Evolutionary conservation across 1,284 basidiomycete genomes (phyloP), one percentile per base, ranked within the genome.

Genomic region (Malassezia dermatis): DNA sequence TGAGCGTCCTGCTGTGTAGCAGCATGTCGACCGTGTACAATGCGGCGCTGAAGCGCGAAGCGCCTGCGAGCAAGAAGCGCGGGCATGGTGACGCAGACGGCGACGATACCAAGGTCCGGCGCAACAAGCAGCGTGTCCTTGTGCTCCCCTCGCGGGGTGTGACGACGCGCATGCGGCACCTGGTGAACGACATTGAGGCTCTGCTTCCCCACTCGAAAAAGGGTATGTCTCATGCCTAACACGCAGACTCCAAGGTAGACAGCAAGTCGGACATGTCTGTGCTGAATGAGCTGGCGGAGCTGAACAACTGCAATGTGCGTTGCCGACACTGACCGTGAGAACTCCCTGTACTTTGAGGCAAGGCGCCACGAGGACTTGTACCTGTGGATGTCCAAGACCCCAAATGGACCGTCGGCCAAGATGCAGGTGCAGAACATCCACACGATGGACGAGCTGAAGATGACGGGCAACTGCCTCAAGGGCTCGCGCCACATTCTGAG

Each of bases 401-500:
- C 94, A 19, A 99, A 99, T 73, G 94, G 94, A 1, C 94, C 94
- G 7, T 89, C 86, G 65, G 85, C 93, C 75, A 96, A 96, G 76
- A 82, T 96, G 79, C 93, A 96, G 72, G 89, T 96, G 19, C 90
- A 96, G 76, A 99, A 98, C 76, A 81, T 95, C 54, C 94, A 99
- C 76, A 99, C 94, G 37, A 98, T 98, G 94, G 94, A 98, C 78
- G 94, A 99, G 77, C 81, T 99, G 66, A 98, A 98, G 78, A 89
- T 98, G 91, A 95, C 91, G 3, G 94, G 94, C 23, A 98, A 99
- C 76, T 98, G 94, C 76, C 78, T 99, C 65, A 95, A 95, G 78
- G 94, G 94, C 13, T 88, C 86, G 64, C 80, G 94, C 51, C 93
- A 91, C 1, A 78, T 98, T 51, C 79, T 96, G 59, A 88, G 86